Evolutionary conservation across 768 basidiomycete genomes (phyloP), one percentile per base, ranked within the genome.

Genomic region (Fistulinella prunicolor): DNA sequence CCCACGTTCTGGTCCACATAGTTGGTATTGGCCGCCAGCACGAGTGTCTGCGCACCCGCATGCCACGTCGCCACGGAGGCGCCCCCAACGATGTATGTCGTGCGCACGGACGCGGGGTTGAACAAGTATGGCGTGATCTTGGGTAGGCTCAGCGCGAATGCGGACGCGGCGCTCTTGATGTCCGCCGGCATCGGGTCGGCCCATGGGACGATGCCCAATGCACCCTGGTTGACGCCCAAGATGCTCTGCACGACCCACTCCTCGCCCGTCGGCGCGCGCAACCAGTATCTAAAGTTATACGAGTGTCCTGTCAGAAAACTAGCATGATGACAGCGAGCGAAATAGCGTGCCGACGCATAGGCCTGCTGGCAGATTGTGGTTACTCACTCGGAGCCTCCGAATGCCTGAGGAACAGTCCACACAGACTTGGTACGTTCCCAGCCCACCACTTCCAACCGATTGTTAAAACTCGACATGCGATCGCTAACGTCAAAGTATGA

Each of bases 371-470:
- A n/a, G n/a, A n/a, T n/a, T n/a, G n/a, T n/a, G n/a, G n/a, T n/a
- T n/a, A 73, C 70, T 65, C 53, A 61, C 56, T 52, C 40, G 30
- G 14, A 6, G 13, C 57, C 60, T 22, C 86, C 85, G 59, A 91
- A 91, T 0, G 77, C 87, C 64, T 91, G 89, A 0, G 87, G 85
- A 1, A 90, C 88, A 2, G 82, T 81, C 89, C 88, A 90, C 0
- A 89, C 74, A 1, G 83, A 77, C 60, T 86, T 83, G 6, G 75
- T 79, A 10, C 79, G 70, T 53, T 83, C 81, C 81, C 85, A 85
- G 2, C 84, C 85, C 52, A 83, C 77, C 40, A 78, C 71, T 50
- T 79, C 76, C 14, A 84, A 57, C 19, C 86, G 73, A 41, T 81
- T 68, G 40, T 67, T 67, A 66, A 83, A 89, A 49, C 83, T 75